phyloP scores from a whole-genome alignment of 148 eudicot genomes.

The Polygonum aviculare region DNA sequence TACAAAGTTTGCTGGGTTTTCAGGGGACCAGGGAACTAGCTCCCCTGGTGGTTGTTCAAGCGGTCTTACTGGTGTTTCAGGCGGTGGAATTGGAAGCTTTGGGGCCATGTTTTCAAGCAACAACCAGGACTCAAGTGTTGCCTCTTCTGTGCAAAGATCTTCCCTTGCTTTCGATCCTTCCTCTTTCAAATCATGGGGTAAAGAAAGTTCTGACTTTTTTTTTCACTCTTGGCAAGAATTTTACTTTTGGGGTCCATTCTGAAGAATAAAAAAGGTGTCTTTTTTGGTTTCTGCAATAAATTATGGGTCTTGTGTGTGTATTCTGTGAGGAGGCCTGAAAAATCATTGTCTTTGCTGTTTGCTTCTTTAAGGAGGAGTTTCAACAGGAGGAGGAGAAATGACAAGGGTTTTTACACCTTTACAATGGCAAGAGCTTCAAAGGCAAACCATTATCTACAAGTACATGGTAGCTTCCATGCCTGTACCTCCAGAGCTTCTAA shows the following conservation, averaged over 20 bases:
- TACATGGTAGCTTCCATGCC: conserved; percentile 68
- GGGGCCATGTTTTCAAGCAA: neutral
- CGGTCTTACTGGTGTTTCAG: neutral
- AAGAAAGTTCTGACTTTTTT: conserved; percentile 7
- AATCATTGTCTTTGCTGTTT: neutral
- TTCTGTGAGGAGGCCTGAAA: neutral
- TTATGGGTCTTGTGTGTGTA: neutral
- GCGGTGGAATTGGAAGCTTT: neutral
- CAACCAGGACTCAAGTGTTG: neutral
- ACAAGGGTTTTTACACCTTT: conserved; percentile 38
- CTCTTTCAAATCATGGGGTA: conserved; percentile 11
- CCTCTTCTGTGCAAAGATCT: conserved; percentile 5
- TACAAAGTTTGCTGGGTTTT: neutral
- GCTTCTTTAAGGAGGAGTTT: conserved; percentile 19
- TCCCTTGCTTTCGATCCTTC: conserved; percentile 4
- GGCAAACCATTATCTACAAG: conserved; percentile 59
- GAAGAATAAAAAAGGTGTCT: conserved; percentile 1
- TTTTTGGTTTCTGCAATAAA: conserved; percentile 3
- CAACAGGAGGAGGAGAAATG: neutral
- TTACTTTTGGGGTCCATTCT: conserved; percentile 5
- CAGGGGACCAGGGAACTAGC: neutral
- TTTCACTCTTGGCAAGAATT: neutral
- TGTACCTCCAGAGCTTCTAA: conserved; percentile 60
- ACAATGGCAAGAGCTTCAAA: conserved; percentile 68
- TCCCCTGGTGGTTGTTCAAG: neutral